phyloP scores from a whole-genome alignment of 2,329 filamentous ascomycete species.

The Colletotrichum horii region DNA sequence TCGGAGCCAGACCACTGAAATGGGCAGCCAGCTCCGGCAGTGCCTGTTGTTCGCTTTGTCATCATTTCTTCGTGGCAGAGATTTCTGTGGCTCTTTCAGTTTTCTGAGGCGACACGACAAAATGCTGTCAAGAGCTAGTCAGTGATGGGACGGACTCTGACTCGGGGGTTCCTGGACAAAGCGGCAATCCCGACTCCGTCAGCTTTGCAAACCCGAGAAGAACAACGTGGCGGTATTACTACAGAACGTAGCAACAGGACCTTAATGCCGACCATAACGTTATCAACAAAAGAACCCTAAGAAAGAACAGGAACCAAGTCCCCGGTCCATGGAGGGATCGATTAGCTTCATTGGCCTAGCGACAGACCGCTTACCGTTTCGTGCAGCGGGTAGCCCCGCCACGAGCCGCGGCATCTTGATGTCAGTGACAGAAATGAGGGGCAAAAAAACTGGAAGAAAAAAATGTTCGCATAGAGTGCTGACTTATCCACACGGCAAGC shows the following conservation, averaged over 20 bases:
- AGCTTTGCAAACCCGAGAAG: not conserved
- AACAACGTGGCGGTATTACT: not conserved
- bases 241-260: not conserved
- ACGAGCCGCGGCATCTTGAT: slow-evolving; percentile 13
- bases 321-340: not conserved
- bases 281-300: not conserved
- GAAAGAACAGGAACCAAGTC: not conserved
- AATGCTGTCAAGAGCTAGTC: not conserved
- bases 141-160: not conserved
- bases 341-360: not conserved
- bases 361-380: not conserved
- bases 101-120: not conserved
- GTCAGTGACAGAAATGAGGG: slow-evolving; percentile 6
- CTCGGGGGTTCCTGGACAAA: not conserved
- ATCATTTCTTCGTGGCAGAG: slow-evolving; percentile 1
- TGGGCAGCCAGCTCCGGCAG: not conserved
- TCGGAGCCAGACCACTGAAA: not conserved
- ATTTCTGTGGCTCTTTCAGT: not conserved
- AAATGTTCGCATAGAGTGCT: not conserved
- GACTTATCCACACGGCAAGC: not conserved
- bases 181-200: not conserved
- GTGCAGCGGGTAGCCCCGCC: not conserved
- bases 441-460: not conserved
- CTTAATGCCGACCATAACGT: not conserved
- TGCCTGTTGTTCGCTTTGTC: slow-evolving; percentile 7